Evolutionary conservation across 2,329 filamentous ascomycete genomes (phyloP).

Genomic region (Trichoderma atrobrunneum): DNA sequence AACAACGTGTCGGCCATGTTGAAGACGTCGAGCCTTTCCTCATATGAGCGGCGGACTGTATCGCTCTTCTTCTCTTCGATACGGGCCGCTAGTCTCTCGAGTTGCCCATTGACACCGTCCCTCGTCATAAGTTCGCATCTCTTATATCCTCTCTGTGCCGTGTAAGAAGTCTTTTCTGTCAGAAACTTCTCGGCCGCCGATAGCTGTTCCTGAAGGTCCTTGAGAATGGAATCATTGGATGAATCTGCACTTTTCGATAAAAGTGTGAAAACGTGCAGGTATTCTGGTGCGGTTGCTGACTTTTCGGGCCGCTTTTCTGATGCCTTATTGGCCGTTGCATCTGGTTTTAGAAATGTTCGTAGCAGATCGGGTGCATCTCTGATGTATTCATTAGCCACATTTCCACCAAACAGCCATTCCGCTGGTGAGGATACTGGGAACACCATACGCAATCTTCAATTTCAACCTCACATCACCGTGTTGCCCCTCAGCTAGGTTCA

Average conservation of each 20-base stretch:
- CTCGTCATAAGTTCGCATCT: constrained; percentile 26
- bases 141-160: constrained; percentile 31
- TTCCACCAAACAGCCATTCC: background rate
- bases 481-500: constrained; percentile 28
- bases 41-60: constrained; percentile 28
- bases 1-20: constrained; percentile 42
- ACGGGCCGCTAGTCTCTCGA: constrained; percentile 25
- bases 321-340: background rate
- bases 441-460: constrained; percentile 20
- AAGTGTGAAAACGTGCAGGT: constrained; percentile 27
- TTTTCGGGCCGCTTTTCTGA: background rate
- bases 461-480: constrained; percentile 26
- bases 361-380: constrained; percentile 4
- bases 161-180: constrained; percentile 27
- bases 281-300: background rate
- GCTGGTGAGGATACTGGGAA: background rate
- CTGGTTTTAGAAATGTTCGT: constrained; percentile 7
- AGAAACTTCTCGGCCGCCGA: constrained; percentile 30
- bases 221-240: background rate
- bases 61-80: constrained; percentile 28
- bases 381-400: background rate
- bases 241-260: constrained; percentile 13
- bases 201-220: constrained; percentile 20
- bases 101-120: constrained; percentile 25
- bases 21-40: constrained; percentile 39